Evolutionary conservation across 371 early-diverging fungal genomes (phyloP), one percentile per base, ranked within the genome.

Genomic region (Mortierella sp.): DNA sequence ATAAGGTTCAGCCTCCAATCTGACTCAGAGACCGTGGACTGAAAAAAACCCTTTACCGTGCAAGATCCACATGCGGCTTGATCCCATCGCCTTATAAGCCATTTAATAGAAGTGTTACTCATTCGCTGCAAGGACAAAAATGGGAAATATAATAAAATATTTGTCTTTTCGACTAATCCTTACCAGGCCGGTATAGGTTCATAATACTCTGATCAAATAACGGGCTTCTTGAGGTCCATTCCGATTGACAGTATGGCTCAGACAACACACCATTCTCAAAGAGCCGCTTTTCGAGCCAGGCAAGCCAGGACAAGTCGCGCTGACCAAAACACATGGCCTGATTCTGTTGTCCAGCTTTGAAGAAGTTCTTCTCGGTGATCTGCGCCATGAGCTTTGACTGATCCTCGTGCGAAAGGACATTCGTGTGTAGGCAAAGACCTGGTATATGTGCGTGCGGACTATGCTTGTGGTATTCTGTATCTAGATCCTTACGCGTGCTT

Each of bases 321-420:
- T 57, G 12, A n/a, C 78, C 78, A 58, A 70, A 76, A 32, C 78
- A 70, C 78, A 76, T 76, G 46, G 78, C 70, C 24, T 76, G 78
- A 47, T 76, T 76, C 42, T 65, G 78, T 6, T 54, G 50, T 3
- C 78, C 78, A 3, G 46, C 70, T 24, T 64, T 69, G 59, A 76
- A 76, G 42, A 70, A 65, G 47, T 76, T 64, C 32, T 53, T 60
- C 26, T 64, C 62, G 0, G 70, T 76, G 53, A 76, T 70, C 34
- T 57, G 56, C 5, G 53, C 56, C 64, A 76, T 69, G 19, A 76
- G 34, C 2, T 27, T 37, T 8, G 70, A 51, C 30, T 76, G 78
- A 24, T 76, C 78, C n/a, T 60, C 50, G 26, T 76, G 44, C 1
- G 78, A 59, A 6, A 76, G 58, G 14, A 70, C 54, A 28, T 76